Base-by-base conservation (phyloP, 805 yeast genomes). In the Candida tibetensis region DNA sequence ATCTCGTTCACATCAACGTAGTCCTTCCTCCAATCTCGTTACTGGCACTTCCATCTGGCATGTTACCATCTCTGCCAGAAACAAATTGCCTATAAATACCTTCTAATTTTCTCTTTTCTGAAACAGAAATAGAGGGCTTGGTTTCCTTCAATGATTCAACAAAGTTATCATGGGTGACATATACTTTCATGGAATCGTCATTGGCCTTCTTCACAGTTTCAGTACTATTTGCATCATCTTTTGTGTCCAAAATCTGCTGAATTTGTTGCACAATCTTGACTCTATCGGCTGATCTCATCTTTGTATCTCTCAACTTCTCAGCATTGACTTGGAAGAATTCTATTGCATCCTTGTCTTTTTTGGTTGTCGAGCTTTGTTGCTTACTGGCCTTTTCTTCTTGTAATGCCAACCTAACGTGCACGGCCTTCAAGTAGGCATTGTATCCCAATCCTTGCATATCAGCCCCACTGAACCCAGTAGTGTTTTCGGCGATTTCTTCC, bases 391-490 rank as follows among this genome's bases (percentile, higher is more conserved):
- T 41, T 25, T 48, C 53, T 39, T 75, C 72, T 31, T 74, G 71
- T 4, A 63, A 54, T 9, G 75, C 77, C 47, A 89, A 73, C 46
- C 75, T 80, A 25, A 77, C 74, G 54, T 85, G 93, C 4, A 85
- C 89, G 10, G 95, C 95, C 48, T 81, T 82, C 55, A 91, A 69
- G 58, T 90, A 88, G 0, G 97, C 96, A 60, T 88, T 93, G 60
- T 89, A 91, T 28, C 89, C 82, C 34, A 91, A 60, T 0, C 96
- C 96, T 61, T 90, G 98, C 56, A 91, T 66, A 62, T 91, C 99
- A 0, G 99, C 99, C 12, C 96, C 96, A 10, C 96, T 85, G 50
- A 76, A 90, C 0, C 96, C 96, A 0, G 72, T 78, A 0, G 95
- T 80, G 3, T 55, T 46, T 8, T 52, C 47, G 0, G 95, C 90